Conservation (phyloP, 2,329 filamentous ascomycete genomes). For the Diplocarpon rosae region DNA sequence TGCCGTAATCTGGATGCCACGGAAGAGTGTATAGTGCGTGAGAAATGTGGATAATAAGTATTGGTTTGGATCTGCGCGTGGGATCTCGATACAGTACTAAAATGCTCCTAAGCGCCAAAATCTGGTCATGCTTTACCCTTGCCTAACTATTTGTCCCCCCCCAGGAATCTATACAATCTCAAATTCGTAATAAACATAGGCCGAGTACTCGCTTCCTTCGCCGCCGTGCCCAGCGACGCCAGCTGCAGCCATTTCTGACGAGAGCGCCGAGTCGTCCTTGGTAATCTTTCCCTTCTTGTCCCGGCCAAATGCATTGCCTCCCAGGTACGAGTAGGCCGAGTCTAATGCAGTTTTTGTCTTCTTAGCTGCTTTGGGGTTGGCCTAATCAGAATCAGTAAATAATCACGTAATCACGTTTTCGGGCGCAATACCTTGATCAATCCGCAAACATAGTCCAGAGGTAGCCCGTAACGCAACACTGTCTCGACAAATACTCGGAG, state of each 20-base stretch:
- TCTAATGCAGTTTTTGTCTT: slow-evolving; percentile 75
- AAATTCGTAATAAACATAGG: slow-evolving; percentile 96
- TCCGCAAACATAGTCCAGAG: slow-evolving; percentile 77
- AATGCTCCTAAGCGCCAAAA: slow-evolving; percentile 9
- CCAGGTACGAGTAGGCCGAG: slow-evolving; percentile 77
- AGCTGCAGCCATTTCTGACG: slow-evolving; percentile 74
- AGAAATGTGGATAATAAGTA: not conserved
- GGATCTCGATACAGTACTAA: slow-evolving; percentile 13
- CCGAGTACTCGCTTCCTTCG: slow-evolving; percentile 77
- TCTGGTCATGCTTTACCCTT: slow-evolving; percentile 5
- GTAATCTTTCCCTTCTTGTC: slow-evolving; percentile 89
- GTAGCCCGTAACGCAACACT: slow-evolving; percentile 89
- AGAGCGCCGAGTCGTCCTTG: slow-evolving; percentile 73
- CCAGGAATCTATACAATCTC: slow-evolving; percentile 44
- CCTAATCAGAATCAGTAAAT: slow-evolving; percentile 40
- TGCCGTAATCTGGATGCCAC: slow-evolving; percentile 21
- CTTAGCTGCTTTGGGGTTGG: slow-evolving; percentile 68
- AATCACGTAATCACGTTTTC: no score
- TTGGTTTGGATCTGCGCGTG: no score
- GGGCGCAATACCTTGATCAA: slow-evolving; percentile 61
- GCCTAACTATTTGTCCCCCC: not conserved
- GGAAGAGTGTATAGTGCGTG: not conserved
- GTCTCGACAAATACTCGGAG: slow-evolving; percentile 95
- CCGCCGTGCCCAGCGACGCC: slow-evolving; percentile 50
- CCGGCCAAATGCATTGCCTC: slow-evolving; percentile 83